phyloP scores from a whole-genome alignment of 2,329 filamentous ascomycete species.

The Cytospora piceae region DNA sequence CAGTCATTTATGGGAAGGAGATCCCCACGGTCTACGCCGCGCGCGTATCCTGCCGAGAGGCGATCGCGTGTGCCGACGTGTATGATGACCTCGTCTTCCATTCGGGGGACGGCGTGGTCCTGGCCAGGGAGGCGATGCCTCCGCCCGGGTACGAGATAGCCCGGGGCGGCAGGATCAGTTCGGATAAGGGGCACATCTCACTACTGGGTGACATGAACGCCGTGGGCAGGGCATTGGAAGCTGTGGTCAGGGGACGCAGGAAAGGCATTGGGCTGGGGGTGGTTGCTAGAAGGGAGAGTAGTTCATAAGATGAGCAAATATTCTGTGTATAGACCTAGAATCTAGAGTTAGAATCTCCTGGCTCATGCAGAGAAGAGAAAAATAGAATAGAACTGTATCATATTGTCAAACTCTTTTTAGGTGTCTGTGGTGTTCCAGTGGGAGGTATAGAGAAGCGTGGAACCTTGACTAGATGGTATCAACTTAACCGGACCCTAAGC shows the following conservation, averaged over 20 bases:
- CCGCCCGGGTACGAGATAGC: slow-evolving; percentile 78
- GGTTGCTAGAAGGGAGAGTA: background rate
- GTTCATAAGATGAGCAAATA: slow-evolving; percentile 2
- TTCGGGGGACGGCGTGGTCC: slow-evolving; percentile 85
- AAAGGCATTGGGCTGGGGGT: slow-evolving; percentile 72
- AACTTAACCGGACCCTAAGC: background rate
- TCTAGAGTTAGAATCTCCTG: background rate
- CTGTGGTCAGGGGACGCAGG: slow-evolving; percentile 66
- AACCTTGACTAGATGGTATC: background rate
- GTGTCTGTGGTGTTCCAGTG: background rate
- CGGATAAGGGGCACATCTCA: slow-evolving; percentile 84
- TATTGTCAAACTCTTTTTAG: background rate
- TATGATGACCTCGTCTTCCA: slow-evolving; percentile 89
- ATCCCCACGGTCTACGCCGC: slow-evolving; percentile 85
- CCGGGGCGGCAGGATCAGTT: slow-evolving; percentile 74
- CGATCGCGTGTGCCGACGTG: slow-evolving; percentile 74
- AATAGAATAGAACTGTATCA: background rate
- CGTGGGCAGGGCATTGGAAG: slow-evolving; percentile 73
- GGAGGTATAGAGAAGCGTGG: background rate
- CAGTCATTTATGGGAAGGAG: slow-evolving; percentile 84
- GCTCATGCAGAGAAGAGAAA: background rate
- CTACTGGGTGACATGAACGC: slow-evolving; percentile 83
- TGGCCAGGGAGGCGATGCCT: slow-evolving; percentile 83
- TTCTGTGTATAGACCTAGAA: slow-evolving; percentile 2
- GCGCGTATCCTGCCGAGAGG: slow-evolving; percentile 71